Base-by-base conservation (phyloP, 768 basidiomycete genomes). In the Xerocomellus dryophilus region DNA sequence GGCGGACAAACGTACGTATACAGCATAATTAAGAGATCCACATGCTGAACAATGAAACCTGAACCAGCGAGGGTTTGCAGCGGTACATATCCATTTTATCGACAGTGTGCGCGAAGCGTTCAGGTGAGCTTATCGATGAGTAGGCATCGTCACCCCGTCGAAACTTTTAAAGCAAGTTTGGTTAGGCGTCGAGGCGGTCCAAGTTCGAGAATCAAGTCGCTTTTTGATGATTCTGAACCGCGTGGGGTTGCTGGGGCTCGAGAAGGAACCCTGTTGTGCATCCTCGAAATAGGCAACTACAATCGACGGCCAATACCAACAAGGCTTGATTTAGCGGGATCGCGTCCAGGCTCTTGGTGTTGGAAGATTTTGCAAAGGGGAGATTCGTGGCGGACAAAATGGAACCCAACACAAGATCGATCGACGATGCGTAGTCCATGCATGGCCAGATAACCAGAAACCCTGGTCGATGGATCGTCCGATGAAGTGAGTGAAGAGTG, bases 1-100 rank as follows among this genome's bases (percentile, higher is more conserved):
- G n/a, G n/a, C n/a, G 56, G 50, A 40, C 49, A 58, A 39, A 75
- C 79, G 59, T 56, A 84, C 80, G 68, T 86, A 86, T 67, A 81
- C 64, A 46, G 72, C 73, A 62, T 88, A 85, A 64, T 86, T 82
- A 31, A 84, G 63, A 20, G 71, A 67, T 54, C 84, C 55, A 25
- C 84, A 58, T 82, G 86, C 59, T 83, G 83, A 17, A 80, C 84
- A 43, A 86, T 66, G 84, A 74, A 41, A 79, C 82, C 51, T 84
- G 69, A 45, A 71, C 77, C 4, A 80, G 84, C 59, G 80, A 78
- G 60, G 83, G 69, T 86, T 86, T 11, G 78, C 63, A 15, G 78
- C 74, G 29, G 77, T 62, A 61, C 35, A 6, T 25, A 29, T 81
- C 81, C 67, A 85, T 84, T n/a, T n/a, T 6, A 81, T 79, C 55